Percentiles rank a stretch among this genome's conserved stretches.
Evolutionary conservation across 257 asterid species (phyloP).

Genomic region (Marsdenia floribunda): DNA sequence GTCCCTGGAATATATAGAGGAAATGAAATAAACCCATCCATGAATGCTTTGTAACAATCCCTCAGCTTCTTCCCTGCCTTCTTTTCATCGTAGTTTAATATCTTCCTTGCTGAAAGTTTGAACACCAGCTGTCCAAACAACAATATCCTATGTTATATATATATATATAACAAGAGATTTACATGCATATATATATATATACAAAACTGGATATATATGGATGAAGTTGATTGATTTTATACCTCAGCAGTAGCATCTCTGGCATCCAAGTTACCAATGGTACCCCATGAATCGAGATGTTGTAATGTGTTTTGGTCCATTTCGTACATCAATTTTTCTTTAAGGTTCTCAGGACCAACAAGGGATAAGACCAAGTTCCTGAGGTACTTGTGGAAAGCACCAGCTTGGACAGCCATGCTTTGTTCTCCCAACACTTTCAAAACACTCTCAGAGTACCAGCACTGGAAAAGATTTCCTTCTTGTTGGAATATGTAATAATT

Average conservation of each 20-base stretch:
- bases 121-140: background rate
- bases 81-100: background rate
- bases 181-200: too few species aligned
- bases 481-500: constrained; percentile 15
- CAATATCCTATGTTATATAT: background rate
- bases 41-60: background rate
- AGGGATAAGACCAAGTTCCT: background rate
- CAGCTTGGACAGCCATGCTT: background rate
- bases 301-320: background rate
- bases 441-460: constrained; percentile 16
- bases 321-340: background rate
- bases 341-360: background rate
- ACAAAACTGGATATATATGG: too few species aligned
- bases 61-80: background rate
- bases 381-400: background rate
- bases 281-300: background rate
- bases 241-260: background rate
- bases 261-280: background rate
- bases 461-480: constrained; percentile 11
- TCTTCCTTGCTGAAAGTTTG: background rate
- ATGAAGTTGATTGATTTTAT: too few species aligned
- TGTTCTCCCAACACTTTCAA: background rate
- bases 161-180: background rate
- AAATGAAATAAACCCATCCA: background rate
- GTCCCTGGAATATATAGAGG: background rate